Percentiles rank a stretch among this genome's conserved stretches.
These are phyloP conservation scores for Chaetoscypha palmicola DNA, from an alignment of 2,329 filamentous ascomycete species.

Conservation along the genomic window DNA sequence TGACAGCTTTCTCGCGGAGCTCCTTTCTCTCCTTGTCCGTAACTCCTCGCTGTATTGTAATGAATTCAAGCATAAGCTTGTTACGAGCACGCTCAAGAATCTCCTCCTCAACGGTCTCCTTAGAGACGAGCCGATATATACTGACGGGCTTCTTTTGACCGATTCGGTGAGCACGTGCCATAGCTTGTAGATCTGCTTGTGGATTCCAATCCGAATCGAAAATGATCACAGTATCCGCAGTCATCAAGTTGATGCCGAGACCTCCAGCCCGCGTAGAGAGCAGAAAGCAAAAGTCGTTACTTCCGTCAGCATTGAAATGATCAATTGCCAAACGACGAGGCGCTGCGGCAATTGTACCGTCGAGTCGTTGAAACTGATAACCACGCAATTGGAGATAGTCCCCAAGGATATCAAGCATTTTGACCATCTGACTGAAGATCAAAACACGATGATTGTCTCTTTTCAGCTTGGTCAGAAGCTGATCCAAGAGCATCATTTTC, in stretches of 20 bases:
- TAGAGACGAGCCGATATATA: slow-evolving; percentile 92
- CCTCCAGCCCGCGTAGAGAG: slow-evolving; percentile 93
- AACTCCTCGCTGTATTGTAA: slow-evolving; percentile 94
- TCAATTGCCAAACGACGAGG: slow-evolving; percentile 91
- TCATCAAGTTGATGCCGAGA: slow-evolving; percentile 98
- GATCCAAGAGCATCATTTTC: slow-evolving; percentile 98
- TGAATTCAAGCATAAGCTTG: slow-evolving; percentile 93
- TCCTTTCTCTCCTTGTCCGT: slow-evolving; percentile 88
- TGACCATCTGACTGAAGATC: slow-evolving; percentile 99
- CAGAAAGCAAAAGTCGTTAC: slow-evolving; percentile 92
- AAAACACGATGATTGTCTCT: slow-evolving; percentile 91
- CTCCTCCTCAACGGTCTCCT: slow-evolving; percentile 97
- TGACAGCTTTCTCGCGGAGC: slow-evolving; percentile 65
- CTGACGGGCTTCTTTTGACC: slow-evolving; percentile 94
- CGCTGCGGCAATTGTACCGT: slow-evolving; percentile 86
- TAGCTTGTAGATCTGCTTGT: slow-evolving; percentile 94
- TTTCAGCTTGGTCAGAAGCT: slow-evolving; percentile 87
- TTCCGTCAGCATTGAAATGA: slow-evolving; percentile 95
- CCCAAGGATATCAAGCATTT: slow-evolving; percentile 92
- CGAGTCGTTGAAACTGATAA: slow-evolving; percentile 91
- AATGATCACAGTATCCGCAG: slow-evolving; percentile 92
- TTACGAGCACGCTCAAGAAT: slow-evolving; percentile 93
- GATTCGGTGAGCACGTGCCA: slow-evolving; percentile 97
- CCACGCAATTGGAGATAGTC: slow-evolving; percentile 89
- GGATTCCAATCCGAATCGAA: slow-evolving; percentile 99